Evolutionary conservation across 306 rosid species (phyloP).

Genomic region (Notholithocarpus densiflorus): DNA sequence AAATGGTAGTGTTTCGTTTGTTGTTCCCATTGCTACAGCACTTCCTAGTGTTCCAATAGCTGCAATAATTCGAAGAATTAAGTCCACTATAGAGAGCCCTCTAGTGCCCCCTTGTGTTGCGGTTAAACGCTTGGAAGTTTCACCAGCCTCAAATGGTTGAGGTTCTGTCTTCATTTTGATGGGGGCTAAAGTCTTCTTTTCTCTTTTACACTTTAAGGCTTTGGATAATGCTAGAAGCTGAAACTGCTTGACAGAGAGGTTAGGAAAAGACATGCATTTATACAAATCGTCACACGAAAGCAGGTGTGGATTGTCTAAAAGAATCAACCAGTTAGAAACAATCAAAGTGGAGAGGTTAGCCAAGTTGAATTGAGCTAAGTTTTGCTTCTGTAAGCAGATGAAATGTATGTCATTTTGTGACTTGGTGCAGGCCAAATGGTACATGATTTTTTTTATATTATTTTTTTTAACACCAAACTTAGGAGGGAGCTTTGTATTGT

Average conservation of each 20-base stretch:
- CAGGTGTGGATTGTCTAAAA: background rate
- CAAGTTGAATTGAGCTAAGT: background rate
- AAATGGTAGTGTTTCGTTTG: slow-evolving; percentile 21
- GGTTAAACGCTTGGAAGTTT: slow-evolving; percentile 3
- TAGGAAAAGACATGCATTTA: background rate
- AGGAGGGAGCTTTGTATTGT: background rate
- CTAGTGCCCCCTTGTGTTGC: background rate
- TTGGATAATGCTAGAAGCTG: background rate
- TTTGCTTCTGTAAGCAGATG: background rate
- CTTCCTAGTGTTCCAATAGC: slow-evolving; percentile 22
- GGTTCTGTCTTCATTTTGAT: slow-evolving; percentile 13
- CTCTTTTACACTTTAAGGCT: background rate
- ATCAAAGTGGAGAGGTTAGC: slow-evolving; percentile 1
- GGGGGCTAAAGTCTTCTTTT: background rate
- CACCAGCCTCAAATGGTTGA: background rate
- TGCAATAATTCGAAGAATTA: slow-evolving; percentile 20
- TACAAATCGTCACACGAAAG: background rate
- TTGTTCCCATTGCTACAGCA: slow-evolving; percentile 32
- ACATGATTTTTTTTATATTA: background rate
- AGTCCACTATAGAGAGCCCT: slow-evolving; percentile 23
- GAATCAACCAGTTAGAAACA: slow-evolving; percentile 2
- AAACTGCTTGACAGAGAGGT: background rate
- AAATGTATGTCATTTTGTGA: too few species aligned
- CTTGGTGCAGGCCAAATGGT: background rate
- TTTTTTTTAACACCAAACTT: background rate